Evolutionary conservation across 78 protist species (phyloP), one percentile per base, ranked within the genome.

Genomic region (Dictyostelium intermedium): DNA sequence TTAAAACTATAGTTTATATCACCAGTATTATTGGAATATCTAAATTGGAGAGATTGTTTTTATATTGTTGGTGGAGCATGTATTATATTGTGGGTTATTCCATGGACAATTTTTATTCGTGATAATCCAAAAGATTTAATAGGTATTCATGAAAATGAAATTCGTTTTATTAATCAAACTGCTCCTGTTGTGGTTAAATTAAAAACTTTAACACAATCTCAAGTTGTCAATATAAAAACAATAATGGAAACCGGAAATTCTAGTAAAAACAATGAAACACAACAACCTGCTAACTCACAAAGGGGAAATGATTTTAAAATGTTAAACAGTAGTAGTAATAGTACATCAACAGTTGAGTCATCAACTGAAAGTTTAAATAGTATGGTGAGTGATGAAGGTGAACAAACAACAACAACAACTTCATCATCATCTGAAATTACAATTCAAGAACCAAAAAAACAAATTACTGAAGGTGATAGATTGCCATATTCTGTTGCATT

Each of bases 101-200:
- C 20, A 3, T 89, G 94, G 94, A 3, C 37, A 7, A 45, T 89
- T 23, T 80, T 80, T 7, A 80, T 80, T 16, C 70, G 45, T 7
- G 94, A 89, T 80, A 81, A 89, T 9, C 94, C 94, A 41, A 43
- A 41, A n/a, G 50, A 66, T 47, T 53, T 47, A 13, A 13, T 34
- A 1, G 85, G 85, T 25, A 89, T 89, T 34, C 94, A 89, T 89
- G 86, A 84, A 69, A 30, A 35, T 70, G 94, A 89, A 81, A 41
- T 89, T 20, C 37, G 5, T 16, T 18, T 89, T 32, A 89, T 89
- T 11, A 50, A 60, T 27, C 74, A 66, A 27, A n/a, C 35, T 27
- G 35, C 34, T 11, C 74, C 74, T 27, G 74, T 66, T 25, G 74
- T 25, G 27, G 35, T 66, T 11, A 66, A 66, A 66, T 66, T 66